These are phyloP conservation scores for Phytophthora pinifolia DNA, from an alignment of 352 stramenopile species.

Conservation along the genomic window DNA sequence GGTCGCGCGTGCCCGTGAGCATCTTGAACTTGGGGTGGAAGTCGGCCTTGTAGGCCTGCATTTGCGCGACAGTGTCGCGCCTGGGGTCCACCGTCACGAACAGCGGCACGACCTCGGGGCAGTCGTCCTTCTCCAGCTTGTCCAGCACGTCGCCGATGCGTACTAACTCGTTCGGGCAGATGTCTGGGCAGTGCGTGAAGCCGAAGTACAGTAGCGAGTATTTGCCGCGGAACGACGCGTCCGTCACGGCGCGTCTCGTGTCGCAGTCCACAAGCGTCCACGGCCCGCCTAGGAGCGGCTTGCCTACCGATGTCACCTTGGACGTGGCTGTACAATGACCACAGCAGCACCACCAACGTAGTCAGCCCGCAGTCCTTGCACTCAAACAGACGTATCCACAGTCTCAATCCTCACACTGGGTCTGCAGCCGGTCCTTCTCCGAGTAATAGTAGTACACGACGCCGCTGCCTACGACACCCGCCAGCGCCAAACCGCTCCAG, in stretches of 20 bases:
- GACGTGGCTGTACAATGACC: slow-evolving; percentile 51
- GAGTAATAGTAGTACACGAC: slow-evolving; percentile 89
- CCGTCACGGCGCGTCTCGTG: slow-evolving; percentile 82
- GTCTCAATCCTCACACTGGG: slow-evolving; percentile 51
- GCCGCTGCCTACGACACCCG: slow-evolving; percentile 64
- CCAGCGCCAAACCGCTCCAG: slow-evolving; percentile 82
- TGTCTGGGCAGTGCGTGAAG: slow-evolving; percentile 99
- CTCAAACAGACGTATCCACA: background rate
- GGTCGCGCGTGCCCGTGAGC: slow-evolving; percentile 92
- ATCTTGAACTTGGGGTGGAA: slow-evolving; percentile 89
- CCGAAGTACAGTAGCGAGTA: slow-evolving; percentile 99
- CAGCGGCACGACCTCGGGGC: slow-evolving; percentile 83
- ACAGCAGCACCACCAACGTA: background rate
- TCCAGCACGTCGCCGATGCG: slow-evolving; percentile 97
- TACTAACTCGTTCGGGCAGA: slow-evolving; percentile 99
- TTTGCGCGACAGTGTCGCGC: slow-evolving; percentile 96
- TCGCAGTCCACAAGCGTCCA: slow-evolving; percentile 94
- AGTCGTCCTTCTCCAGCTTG: slow-evolving; percentile 74
- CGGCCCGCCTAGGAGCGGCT: slow-evolving; percentile 90
- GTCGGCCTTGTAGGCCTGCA: slow-evolving; percentile 95
- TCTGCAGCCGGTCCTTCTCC: slow-evolving; percentile 89
- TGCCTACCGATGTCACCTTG: slow-evolving; percentile 90
- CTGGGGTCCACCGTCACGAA: slow-evolving; percentile 98
- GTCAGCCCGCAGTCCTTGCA: slow-evolving; percentile 3
- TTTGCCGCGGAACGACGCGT: slow-evolving; percentile 92